A percentile compares a stretch with the other conserved stretches of the same genome.
Conservation (phyloP, 148 eudicot species). For the Vaccinium vitisidaea region DNA sequence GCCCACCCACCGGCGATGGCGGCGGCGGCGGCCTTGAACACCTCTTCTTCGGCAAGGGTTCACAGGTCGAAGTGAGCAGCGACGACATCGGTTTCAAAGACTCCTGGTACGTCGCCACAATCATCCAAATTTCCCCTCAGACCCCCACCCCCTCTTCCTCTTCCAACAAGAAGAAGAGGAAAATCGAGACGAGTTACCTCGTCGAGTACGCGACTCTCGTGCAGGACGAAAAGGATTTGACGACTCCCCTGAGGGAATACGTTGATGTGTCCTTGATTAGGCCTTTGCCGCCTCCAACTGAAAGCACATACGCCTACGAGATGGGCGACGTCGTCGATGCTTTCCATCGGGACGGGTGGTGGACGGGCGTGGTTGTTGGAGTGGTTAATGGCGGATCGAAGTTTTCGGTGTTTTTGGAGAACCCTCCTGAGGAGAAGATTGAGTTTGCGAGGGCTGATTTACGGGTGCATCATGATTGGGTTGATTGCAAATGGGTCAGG, state of each 20-base stretch:
- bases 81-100: slow-evolving; percentile 9
- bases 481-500: slow-evolving; percentile 9
- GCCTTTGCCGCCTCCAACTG: slow-evolving; percentile 7
- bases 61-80: slow-evolving; percentile 16
- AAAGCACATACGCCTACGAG: neutral
- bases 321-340: slow-evolving; percentile 11
- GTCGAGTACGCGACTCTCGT: neutral
- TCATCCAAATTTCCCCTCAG: neutral
- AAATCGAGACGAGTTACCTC: neutral
- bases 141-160: neutral
- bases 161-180: slow-evolving; percentile 8
- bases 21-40: neutral
- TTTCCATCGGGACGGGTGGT: slow-evolving; percentile 4
- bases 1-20: too few species aligned
- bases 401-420: neutral
- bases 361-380: neutral
- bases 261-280: slow-evolving; percentile 1
- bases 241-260: neutral
- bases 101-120: slow-evolving; percentile 2
- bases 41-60: neutral
- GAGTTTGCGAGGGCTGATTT: neutral
- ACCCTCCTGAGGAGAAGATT: neutral
- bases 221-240: neutral
- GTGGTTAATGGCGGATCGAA: neutral
- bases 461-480: slow-evolving; percentile 12